Evolutionary conservation across 352 stramenopile species (phyloP), one percentile per base, ranked within the genome.

Genomic region (Phytophthora pisi): DNA sequence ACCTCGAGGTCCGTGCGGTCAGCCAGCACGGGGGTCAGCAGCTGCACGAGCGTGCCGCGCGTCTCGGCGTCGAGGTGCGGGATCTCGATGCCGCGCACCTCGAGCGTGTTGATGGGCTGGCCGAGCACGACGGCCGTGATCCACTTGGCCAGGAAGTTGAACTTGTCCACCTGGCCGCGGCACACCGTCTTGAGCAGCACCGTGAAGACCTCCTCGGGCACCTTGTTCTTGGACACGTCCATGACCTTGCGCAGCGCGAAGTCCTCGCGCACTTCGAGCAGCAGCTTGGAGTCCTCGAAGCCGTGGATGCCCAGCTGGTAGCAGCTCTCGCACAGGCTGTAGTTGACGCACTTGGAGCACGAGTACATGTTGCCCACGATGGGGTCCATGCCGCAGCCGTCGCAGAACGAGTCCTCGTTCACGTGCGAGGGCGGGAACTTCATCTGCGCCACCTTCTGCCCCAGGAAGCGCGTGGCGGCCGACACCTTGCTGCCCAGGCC

Each of bases 351-450:
- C 66, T 82, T 87, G 61, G 87, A 95, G 74, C 89, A 96, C 58
- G 89, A 91, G 63, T 91, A 96, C 86, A 95, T 94, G 77, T 94
- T 86, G 31, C 89, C 89, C 15, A 95, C 72, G 64, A 96, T 91
- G 16, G 89, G 89, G 64, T 95, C 87, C 89, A 96, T 93, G 61
- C 89, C 89, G 56, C 89, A 96, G 58, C 89, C 89, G 60, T 96
- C 89, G 67, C 89, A 96, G 79, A 96, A 96, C 65, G 89, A 95
- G 68, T 96, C 86, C 13, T 93, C 84, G 72, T 96, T 93, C 46
- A 96, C 79, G 53, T 95, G 81, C 7, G 74, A 75, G 13, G 83
- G 65, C 46, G 86, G 77, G 46, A 90, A 81, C 72, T 95, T 95
- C 75, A 93, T 82, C 62, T 86, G 75, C 46, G 87, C 82, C 24